Evolutionary conservation across 345 rosid genomes (phyloP), one percentile per base, ranked within the genome.

Genomic region (Euclidium syriacum): DNA sequence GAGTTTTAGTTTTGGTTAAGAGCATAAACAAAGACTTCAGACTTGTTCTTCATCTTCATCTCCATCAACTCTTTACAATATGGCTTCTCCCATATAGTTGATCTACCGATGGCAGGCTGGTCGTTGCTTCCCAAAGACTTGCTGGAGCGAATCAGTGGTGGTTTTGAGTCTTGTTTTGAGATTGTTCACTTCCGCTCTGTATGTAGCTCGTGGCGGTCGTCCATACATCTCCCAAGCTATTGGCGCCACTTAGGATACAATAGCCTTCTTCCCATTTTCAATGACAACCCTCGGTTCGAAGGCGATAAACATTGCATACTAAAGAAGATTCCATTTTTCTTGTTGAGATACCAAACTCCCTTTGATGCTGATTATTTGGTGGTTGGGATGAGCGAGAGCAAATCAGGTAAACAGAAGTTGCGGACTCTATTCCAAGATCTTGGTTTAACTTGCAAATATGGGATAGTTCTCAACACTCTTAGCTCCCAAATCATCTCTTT

Each of bases 21-120:
- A 6, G 0, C 10, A 57, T 42, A 59, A 58, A 58, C 64, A 58
- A 58, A 58, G 41, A 58, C 14, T 19, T 54, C 42, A 58, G 41
- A 58, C 14, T 19, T 54, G n/a, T 12, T 52, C 27, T 18, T 32
- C 40, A 11, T 32, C 27, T 9, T 3, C 27, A 12, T 52, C 27
- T 32, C 26, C 6, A 11, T 52, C 17, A 33, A 7, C 10, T 6
- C 11, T 52, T 33, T 0, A 5, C 40, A 33, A 2, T 51, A 17
- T 6, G 17, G 10, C 42, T 12, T 23, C 15, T 27, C 29, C n/a
- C 3, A 1, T 49, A 49, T 49, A 47, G 11, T 14, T 2, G 10
- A 30, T 52, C 40, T 52, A 3, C 32, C 42, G 17, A 52, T 54
- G 29, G 40, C 30, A 19, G 52, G 30, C 40, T 41, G 40, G 29